Evolutionary conservation across 805 yeast genomes (phyloP).

Genomic region (Metschnikowia picachoensis): DNA sequence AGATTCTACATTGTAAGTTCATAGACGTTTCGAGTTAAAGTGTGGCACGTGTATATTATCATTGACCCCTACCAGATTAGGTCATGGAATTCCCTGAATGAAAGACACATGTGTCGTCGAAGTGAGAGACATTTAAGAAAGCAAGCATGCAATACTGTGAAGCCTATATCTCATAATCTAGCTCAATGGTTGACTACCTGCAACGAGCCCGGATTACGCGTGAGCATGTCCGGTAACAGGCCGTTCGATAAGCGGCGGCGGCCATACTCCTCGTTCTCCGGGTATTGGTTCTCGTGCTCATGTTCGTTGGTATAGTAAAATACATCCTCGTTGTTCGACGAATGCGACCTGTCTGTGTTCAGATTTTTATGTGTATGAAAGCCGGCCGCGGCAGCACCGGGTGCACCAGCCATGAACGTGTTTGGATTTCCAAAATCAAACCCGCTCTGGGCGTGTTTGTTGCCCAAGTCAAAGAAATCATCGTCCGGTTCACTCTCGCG

Average conservation of each 20-base stretch:
- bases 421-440: conserved; percentile 24
- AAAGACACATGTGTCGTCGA: background rate
- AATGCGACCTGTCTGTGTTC: conserved; percentile 16
- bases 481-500: conserved; percentile 35
- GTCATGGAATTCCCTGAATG: too few relatives aligned
- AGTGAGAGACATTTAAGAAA: too few relatives aligned
- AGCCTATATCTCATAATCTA: background rate
- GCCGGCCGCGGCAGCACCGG: conserved; percentile 17
- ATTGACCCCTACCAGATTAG: too few relatives aligned
- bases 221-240: conserved; percentile 48
- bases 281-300: conserved; percentile 2
- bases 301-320: conserved; percentile 2
- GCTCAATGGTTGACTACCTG: conserved; percentile 44
- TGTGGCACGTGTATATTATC: too few relatives aligned
- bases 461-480: conserved; percentile 24
- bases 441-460: conserved; percentile 19
- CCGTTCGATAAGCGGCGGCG: conserved; percentile 52
- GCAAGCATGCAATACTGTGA: too few relatives aligned
- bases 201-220: conserved; percentile 44
- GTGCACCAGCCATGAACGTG: conserved; percentile 21
- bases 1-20: too few relatives aligned
- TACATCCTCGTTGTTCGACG: conserved; percentile 15
- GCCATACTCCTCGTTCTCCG: conserved; percentile 31
- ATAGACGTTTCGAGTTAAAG: too few relatives aligned
- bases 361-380: conserved; percentile 17